Evolutionary conservation across 441 rosid species (phyloP).

Genomic region (Geranium incanum): DNA sequence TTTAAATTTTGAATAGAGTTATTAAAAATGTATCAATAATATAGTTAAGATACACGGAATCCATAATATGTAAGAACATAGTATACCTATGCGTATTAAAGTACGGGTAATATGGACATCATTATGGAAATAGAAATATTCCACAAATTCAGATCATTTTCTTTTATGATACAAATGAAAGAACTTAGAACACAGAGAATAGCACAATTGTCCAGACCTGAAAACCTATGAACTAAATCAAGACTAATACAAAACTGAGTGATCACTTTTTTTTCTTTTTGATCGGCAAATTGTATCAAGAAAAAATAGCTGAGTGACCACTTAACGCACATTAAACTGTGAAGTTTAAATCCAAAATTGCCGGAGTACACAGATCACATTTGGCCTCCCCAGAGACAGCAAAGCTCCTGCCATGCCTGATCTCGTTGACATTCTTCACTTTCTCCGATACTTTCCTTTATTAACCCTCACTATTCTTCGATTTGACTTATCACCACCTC

Average conservation of each 20-base stretch:
- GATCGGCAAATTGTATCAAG: too few species aligned
- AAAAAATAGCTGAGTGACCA: background rate
- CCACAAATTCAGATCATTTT: background rate
- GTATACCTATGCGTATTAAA: too few species aligned
- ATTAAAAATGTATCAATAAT: too few species aligned
- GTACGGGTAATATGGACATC: too few species aligned
- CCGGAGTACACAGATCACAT: background rate
- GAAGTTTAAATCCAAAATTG: too few species aligned
- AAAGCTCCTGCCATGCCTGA: background rate
- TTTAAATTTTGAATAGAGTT: too few species aligned
- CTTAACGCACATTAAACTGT: too few species aligned
- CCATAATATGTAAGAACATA: too few species aligned
- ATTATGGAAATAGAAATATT: too few species aligned
- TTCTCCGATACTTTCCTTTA: slow-evolving; percentile 42
- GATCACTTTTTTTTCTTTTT: too few species aligned
- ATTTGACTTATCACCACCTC: slow-evolving; percentile 62
- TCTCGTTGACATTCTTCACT: slow-evolving; percentile 23
- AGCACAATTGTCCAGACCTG: background rate
- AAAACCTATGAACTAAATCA: background rate
- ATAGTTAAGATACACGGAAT: too few species aligned
- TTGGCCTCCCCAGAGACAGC: too few species aligned
- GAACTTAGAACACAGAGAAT: background rate
- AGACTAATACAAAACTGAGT: background rate
- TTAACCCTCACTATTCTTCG: slow-evolving; percentile 46
- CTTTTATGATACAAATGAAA: background rate